Conservation (phyloP, 768 basidiomycete genomes). For the Termitomyces sp. region DNA sequence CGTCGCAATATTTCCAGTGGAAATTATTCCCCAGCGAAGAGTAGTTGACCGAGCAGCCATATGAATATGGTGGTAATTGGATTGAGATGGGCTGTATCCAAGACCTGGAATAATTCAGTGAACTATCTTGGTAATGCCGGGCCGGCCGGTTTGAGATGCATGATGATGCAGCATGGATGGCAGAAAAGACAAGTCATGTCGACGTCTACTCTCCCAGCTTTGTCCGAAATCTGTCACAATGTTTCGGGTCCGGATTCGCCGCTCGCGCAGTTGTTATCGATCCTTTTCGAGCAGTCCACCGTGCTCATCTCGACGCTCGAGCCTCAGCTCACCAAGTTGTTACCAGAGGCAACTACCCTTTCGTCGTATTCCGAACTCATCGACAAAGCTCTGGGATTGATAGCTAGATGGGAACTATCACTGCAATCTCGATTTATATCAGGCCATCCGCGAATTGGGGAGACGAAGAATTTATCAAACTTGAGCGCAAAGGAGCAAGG, state of each 20-base stretch:
- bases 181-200: conserved; percentile 1
- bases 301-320: conserved; percentile 45
- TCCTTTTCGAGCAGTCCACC: conserved; percentile 52
- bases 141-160: neutral
- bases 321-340: conserved; percentile 41
- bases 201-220: conserved; percentile 28
- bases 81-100: too few relatives aligned
- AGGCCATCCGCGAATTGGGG: conserved; percentile 90
- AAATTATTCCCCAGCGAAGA: conserved; percentile 85
- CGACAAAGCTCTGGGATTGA: conserved; percentile 43
- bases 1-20: conserved; percentile 71
- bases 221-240: conserved; percentile 29
- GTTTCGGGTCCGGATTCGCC: conserved; percentile 32
- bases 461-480: conserved; percentile 67
- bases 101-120: too few relatives aligned
- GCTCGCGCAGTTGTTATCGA: conserved; percentile 27
- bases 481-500: conserved; percentile 84
- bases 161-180: neutral
- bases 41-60: conserved; percentile 38
- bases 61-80: neutral
- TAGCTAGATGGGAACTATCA: conserved; percentile 49
- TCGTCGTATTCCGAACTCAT: conserved; percentile 55
- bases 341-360: conserved; percentile 24
- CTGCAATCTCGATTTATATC: conserved; percentile 65
- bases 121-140: neutral